These are phyloP conservation scores for Eutypella sp. DNA, from an alignment of 2,329 filamentous ascomycete genomes.

Conservation along the genomic window DNA sequence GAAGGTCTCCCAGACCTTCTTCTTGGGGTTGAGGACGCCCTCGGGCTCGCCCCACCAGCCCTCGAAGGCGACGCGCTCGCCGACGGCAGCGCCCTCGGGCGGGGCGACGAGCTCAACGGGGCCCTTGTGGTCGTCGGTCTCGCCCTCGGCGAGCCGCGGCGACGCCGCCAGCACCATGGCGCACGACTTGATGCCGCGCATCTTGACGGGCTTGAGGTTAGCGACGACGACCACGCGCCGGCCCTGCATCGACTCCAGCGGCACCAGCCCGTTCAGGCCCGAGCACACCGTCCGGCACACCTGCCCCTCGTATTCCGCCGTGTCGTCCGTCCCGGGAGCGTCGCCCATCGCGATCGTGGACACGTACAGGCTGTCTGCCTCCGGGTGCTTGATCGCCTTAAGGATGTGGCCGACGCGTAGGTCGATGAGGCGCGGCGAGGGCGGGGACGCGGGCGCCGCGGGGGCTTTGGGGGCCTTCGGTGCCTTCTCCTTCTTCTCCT, in stretches of 20 bases:
- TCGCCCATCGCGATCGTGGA: constrained; percentile 95
- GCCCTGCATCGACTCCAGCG: constrained; percentile 92
- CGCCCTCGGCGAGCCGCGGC: constrained; percentile 75
- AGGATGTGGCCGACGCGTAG: constrained; percentile 96
- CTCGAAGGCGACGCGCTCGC: constrained; percentile 87
- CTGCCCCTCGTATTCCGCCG: constrained; percentile 85
- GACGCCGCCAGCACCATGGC: constrained; percentile 93
- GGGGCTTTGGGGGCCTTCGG: constrained; percentile 68
- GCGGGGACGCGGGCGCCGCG: constrained; percentile 61
- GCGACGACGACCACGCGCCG: constrained; percentile 93
- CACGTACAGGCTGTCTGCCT: constrained; percentile 93
- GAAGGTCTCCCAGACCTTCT: constrained; percentile 97
- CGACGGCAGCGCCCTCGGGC: constrained; percentile 71
- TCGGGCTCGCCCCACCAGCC: constrained; percentile 93
- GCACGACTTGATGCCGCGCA: constrained; percentile 76
- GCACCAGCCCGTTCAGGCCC: constrained; percentile 86
- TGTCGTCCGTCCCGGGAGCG: constrained; percentile 78
- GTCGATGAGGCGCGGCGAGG: constrained; percentile 83
- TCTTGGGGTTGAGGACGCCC: constrained; percentile 94
- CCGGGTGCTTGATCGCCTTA: constrained; percentile 91
- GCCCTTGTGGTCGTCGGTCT: constrained; percentile 77
- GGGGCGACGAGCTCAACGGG: constrained; percentile 90
- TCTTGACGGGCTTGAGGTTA: constrained; percentile 98
- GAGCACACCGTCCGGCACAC: constrained; percentile 94
- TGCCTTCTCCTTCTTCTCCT: constrained; percentile 87